Conservation (phyloP, 1,284 basidiomycete genomes). For the Fomitiporia mediterranea region DNA sequence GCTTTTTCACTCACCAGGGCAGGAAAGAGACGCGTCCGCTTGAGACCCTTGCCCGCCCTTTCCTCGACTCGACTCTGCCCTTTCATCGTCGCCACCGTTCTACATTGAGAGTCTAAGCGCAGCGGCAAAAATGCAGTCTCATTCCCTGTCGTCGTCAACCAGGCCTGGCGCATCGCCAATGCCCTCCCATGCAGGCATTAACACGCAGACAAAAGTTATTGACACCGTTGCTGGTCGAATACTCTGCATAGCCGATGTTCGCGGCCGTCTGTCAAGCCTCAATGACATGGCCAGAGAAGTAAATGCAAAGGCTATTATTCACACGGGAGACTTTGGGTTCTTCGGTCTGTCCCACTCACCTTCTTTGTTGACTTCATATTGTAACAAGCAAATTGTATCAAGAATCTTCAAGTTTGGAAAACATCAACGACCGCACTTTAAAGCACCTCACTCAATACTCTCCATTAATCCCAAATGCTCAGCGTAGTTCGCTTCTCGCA, state of each 20-base stretch:
- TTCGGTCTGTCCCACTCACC: conserved; percentile 51
- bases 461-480: conserved; percentile 82
- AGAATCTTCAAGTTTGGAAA: conserved; percentile 79
- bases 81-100: conserved; percentile 20
- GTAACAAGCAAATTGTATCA: conserved; percentile 19
- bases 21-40: too few species aligned
- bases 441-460: conserved; percentile 97
- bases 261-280: conserved; percentile 81
- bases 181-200: conserved; percentile 49
- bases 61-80: not conserved
- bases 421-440: conserved; percentile 92
- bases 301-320: conserved; percentile 91
- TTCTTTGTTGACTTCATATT: not conserved
- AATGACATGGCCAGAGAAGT: conserved; percentile 89
- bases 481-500: conserved; percentile 76
- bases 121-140: conserved; percentile 30
- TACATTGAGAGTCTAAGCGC: conserved; percentile 34
- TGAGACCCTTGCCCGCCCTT: too few species aligned
- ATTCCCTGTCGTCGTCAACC: conserved; percentile 54
- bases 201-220: conserved; percentile 73
- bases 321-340: conserved; percentile 99
- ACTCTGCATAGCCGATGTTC: conserved; percentile 94
- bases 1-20: conserved; percentile 1
- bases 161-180: conserved; percentile 51
- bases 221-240: conserved; percentile 81